These are phyloP conservation scores for Alternaria alternata DNA, from an alignment of 2,329 filamentous ascomycete species.

Conservation along the genomic window DNA sequence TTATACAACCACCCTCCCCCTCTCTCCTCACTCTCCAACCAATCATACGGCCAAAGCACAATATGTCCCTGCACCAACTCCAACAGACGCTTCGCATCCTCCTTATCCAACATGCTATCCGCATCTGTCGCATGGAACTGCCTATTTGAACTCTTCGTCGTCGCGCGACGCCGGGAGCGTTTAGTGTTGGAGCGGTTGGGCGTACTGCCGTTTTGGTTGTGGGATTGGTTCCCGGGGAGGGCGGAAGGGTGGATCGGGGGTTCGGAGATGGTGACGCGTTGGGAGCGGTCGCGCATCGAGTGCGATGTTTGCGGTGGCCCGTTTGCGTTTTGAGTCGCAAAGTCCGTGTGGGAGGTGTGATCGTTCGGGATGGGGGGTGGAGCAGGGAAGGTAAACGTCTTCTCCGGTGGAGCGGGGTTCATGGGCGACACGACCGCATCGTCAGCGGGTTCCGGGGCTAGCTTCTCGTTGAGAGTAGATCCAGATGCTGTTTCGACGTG, in stretches of 20 bases:
- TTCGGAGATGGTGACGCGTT: slow-evolving; percentile 50
- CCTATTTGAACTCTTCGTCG: slow-evolving; percentile 72
- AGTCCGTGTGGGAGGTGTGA: slow-evolving; percentile 7
- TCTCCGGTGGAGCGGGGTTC: slow-evolving; percentile 26
- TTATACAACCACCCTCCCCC: slow-evolving; percentile 97
- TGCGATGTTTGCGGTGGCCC: slow-evolving; percentile 9
- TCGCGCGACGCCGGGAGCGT: slow-evolving; percentile 68
- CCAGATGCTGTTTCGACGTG: slow-evolving; percentile 32
- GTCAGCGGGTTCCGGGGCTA: slow-evolving; percentile 35
- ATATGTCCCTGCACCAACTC: slow-evolving; percentile 85
- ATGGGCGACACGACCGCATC: slow-evolving; percentile 44
- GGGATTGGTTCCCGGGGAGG: neutral
- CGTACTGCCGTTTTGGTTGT: slow-evolving; percentile 1
- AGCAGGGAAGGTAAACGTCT: slow-evolving; percentile 43
- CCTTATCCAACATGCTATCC: slow-evolving; percentile 67
- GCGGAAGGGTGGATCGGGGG: slow-evolving; percentile 24
- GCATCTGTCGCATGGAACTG: slow-evolving; percentile 75
- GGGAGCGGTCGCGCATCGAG: slow-evolving; percentile 29
- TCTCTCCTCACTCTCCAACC: slow-evolving; percentile 82
- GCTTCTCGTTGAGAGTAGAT: slow-evolving; percentile 45
- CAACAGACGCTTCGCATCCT: slow-evolving; percentile 83
- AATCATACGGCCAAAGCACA: slow-evolving; percentile 94
- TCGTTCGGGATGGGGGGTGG: slow-evolving; percentile 44
- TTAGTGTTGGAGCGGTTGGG: slow-evolving; percentile 29
- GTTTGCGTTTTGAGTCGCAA: slow-evolving; percentile 12